phyloP scores from a whole-genome alignment of 2,329 filamentous ascomycete genomes.

The Coniochaeta sp. region DNA sequence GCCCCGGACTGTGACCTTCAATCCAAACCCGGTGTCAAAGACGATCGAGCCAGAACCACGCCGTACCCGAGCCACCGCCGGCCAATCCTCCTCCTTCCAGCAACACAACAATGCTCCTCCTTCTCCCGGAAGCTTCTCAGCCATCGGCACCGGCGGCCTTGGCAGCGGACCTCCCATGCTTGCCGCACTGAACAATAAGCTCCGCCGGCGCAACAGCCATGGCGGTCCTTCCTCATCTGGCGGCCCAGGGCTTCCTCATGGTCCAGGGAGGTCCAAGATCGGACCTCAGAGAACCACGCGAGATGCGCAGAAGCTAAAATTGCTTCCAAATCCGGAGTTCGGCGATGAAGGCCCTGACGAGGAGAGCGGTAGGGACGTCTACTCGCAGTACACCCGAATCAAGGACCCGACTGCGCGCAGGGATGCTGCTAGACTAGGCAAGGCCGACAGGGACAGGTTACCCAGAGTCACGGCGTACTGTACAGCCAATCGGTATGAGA shows the following conservation, averaged over 20 bases:
- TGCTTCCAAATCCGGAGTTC: slow-evolving; percentile 85
- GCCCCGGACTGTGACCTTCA: slow-evolving; percentile 67
- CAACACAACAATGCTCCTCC: slow-evolving; percentile 23
- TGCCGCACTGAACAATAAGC: slow-evolving; percentile 76
- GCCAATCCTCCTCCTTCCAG: slow-evolving; percentile 22
- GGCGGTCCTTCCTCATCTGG: slow-evolving; percentile 39
- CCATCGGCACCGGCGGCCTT: slow-evolving; percentile 33
- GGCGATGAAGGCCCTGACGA: slow-evolving; percentile 73
- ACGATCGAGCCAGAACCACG: slow-evolving; percentile 46
- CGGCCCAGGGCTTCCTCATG: slow-evolving; percentile 21
- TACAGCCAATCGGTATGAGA: slow-evolving; percentile 83
- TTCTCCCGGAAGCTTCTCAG: slow-evolving; percentile 22
- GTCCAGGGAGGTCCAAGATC: slow-evolving; percentile 44
- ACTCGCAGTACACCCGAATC: slow-evolving; percentile 95
- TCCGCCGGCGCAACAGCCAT: slow-evolving; percentile 79
- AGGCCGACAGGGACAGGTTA: slow-evolving; percentile 80
- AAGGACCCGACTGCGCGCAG: slow-evolving; percentile 90
- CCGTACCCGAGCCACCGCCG: slow-evolving; percentile 13
- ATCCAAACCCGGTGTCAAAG: slow-evolving; percentile 57
- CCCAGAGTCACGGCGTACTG: slow-evolving; percentile 95
- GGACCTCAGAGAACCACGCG: slow-evolving; percentile 93
- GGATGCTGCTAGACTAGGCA: slow-evolving; percentile 86
- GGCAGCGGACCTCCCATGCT: slow-evolving; percentile 52
- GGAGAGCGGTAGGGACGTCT: slow-evolving; percentile 90
- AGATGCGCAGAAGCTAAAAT: slow-evolving; percentile 92